These are phyloP conservation scores for Aspergillus pseudoterreus DNA, from an alignment of 2,329 filamentous ascomycete genomes.

Conservation along the genomic window DNA sequence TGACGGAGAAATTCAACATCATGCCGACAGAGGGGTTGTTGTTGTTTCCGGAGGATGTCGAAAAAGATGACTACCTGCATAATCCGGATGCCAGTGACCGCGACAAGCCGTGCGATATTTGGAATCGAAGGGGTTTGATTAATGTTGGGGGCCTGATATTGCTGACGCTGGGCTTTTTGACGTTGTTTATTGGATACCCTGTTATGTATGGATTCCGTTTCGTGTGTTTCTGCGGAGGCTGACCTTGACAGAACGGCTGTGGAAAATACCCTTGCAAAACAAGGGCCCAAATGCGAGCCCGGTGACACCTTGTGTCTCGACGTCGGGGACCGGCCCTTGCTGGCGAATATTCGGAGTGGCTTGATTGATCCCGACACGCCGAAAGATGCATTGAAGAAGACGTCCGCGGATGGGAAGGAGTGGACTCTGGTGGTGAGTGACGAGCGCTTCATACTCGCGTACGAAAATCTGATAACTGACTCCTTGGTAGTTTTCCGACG, in stretches of 20 bases:
- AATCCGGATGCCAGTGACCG: constrained; percentile 66
- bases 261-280: constrained; percentile 36
- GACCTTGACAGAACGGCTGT: constrained; percentile 53
- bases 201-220: constrained; percentile 54
- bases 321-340: constrained; percentile 46
- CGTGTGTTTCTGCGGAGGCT: constrained; percentile 7
- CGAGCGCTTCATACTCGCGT: neutral
- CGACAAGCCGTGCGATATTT: constrained; percentile 61
- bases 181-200: constrained; percentile 67
- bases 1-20: constrained; percentile 71
- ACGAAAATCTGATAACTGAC: constrained; percentile 3
- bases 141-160: constrained; percentile 63
- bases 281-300: constrained; percentile 29
- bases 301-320: constrained; percentile 48
- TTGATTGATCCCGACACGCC: constrained; percentile 69
- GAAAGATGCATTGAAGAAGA: constrained; percentile 53
- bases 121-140: constrained; percentile 59
- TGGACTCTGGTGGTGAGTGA: constrained; percentile 58
- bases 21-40: constrained; percentile 63
- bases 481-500: constrained; percentile 59
- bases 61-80: constrained; percentile 70
- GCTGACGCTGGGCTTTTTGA: constrained; percentile 58
- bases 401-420: constrained; percentile 55
- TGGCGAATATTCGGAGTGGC: constrained; percentile 58
- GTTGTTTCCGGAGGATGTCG: constrained; percentile 67